Evolutionary conservation across 1,139 yeast species (phyloP).

Genomic region (Candida tropicalis): DNA sequence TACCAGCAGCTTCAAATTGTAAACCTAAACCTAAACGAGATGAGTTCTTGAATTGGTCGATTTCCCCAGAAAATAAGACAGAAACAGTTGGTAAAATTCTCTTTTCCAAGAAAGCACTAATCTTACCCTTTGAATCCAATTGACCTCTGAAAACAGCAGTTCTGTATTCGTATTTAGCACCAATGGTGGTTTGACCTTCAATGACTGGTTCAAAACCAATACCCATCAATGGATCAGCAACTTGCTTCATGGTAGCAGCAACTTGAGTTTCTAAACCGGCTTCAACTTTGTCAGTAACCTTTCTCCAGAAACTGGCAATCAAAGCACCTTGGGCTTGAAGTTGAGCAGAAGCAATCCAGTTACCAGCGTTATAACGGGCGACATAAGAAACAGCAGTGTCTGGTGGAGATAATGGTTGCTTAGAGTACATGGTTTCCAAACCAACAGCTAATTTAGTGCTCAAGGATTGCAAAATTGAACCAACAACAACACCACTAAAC

Average conservation of each 20-base stretch:
- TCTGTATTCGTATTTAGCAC: conserved; percentile 98
- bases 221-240: conserved; percentile 80
- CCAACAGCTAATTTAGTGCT: conserved; percentile 87
- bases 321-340: conserved; percentile 91
- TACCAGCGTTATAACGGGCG: conserved; percentile 83
- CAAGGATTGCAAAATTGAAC: conserved; percentile 85
- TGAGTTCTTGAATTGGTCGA: conserved; percentile 85
- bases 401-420: conserved; percentile 80
- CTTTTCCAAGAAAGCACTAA: conserved; percentile 88
- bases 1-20: conserved; percentile 93
- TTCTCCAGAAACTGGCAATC: conserved; percentile 92
- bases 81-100: conserved; percentile 91
- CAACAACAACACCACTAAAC: conserved; percentile 82
- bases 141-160: conserved; percentile 96
- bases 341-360: conserved; percentile 96
- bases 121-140: conserved; percentile 88
- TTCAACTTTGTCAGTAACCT: conserved; percentile 88
- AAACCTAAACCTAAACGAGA: conserved; percentile 91
- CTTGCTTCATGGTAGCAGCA: conserved; percentile 76
- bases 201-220: conserved; percentile 79
- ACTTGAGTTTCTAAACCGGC: conserved; percentile 95
- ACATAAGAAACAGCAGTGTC: conserved; percentile 91
- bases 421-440: conserved; percentile 88
- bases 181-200: conserved; percentile 91
- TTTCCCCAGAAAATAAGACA: conserved; percentile 83